Conservation (phyloP, 139 green algal species). For the Trebouxia sp. region DNA sequence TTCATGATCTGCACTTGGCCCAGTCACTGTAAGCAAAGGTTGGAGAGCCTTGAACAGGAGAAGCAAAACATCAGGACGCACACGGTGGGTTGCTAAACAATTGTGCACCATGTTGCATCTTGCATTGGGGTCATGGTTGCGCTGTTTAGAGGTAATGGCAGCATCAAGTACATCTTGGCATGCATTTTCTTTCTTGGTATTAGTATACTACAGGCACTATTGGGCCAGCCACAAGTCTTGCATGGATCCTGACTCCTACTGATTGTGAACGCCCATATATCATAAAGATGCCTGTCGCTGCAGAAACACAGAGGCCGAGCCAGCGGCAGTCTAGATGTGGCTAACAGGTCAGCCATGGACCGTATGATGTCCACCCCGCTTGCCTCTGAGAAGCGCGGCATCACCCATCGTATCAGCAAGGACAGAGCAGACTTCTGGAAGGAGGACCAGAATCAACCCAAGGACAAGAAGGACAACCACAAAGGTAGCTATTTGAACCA, state of each 20-base stretch:
- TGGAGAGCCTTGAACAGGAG: slow-evolving; percentile 68
- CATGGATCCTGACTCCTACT: not conserved
- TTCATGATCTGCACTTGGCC: slow-evolving; percentile 91
- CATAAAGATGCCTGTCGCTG: not conserved
- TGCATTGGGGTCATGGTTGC: too few species aligned
- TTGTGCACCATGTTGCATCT: too few species aligned
- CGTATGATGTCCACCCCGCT: slow-evolving; percentile 20
- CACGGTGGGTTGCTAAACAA: slow-evolving; percentile 32
- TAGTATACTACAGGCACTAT: too few species aligned
- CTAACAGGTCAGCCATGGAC: not conserved
- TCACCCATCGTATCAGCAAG: slow-evolving; percentile 19
- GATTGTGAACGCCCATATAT: too few species aligned
- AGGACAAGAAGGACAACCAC: slow-evolving; percentile 16
- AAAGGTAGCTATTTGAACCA: too few species aligned
- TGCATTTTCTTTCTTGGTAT: too few species aligned
- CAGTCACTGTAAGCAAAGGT: slow-evolving; percentile 80
- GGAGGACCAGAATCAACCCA: not conserved
- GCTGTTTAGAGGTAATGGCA: too few species aligned
- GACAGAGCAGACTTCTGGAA: slow-evolving; percentile 11
- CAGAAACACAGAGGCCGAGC: slow-evolving; percentile 43
- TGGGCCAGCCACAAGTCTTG: not conserved
- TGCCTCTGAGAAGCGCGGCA: not conserved
- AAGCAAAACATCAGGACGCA: slow-evolving; percentile 36
- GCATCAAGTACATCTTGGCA: slow-evolving; percentile 67
- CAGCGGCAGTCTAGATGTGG: slow-evolving; percentile 41